Evolutionary conservation across 129 eudicot species (phyloP).

Genomic region (Erigeron canadensis): DNA sequence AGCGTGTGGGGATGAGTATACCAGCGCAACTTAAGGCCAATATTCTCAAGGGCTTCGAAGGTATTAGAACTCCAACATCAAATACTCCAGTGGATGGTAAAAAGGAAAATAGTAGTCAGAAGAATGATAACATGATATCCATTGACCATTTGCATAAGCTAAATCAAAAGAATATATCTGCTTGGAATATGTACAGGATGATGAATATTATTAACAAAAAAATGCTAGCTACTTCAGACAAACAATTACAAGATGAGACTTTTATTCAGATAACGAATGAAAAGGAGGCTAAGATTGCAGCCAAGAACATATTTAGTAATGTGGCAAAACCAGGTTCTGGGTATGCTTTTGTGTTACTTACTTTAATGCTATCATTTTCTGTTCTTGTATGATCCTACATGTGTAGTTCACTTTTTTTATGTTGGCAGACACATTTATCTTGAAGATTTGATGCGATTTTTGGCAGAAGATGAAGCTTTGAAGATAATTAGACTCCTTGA

Average conservation of each 20-base stretch:
- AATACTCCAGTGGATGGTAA: conserved; percentile 12
- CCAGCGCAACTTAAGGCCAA: conserved; percentile 26
- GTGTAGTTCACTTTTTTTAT: not conserved
- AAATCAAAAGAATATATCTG: conserved; percentile 70
- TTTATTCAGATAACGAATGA: conserved; percentile 61
- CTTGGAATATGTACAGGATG: conserved; percentile 88
- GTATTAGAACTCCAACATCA: conserved; percentile 38
- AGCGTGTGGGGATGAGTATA: conserved; percentile 35
- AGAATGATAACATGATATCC: conserved; percentile 36
- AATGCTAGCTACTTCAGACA: conserved; percentile 57
- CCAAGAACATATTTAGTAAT: conserved; percentile 68
- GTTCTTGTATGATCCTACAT: no score
- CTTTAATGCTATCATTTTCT: not conserved
- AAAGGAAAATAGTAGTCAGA: conserved; percentile 21
- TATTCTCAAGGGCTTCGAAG: conserved; percentile 38
- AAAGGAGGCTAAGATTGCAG: conserved; percentile 67
- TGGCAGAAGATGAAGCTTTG: conserved; percentile 56
- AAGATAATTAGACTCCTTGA: conserved; percentile 52
- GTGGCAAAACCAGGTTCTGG: conserved; percentile 64
- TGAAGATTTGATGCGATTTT: conserved; percentile 55
- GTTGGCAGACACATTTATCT: conserved; percentile 38
- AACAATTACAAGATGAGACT: conserved; percentile 54
- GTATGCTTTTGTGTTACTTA: conserved; percentile 35
- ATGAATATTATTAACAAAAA: conserved; percentile 55
- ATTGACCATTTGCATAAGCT: conserved; percentile 70